These are phyloP conservation scores for Vitis riparia DNA, from an alignment of 164 flowering plant species.

Conservation along the genomic window DNA sequence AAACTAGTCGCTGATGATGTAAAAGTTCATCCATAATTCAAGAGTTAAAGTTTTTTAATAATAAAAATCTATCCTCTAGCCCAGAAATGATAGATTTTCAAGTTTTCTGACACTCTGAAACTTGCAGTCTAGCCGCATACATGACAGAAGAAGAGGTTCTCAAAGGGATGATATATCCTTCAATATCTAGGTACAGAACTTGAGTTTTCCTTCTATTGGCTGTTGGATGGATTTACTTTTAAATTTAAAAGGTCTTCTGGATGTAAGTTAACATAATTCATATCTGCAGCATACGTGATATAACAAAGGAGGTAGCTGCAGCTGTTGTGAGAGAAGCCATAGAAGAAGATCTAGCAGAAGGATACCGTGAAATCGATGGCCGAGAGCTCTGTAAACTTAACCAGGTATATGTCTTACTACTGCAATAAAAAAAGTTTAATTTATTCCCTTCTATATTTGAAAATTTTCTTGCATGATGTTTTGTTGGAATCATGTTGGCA, in stretches of 20 bases:
- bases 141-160: constrained; percentile 92
- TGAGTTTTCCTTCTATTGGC: not conserved
- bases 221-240: not conserved
- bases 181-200: constrained; percentile 69
- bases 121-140: constrained; percentile 82
- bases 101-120: constrained; percentile 6
- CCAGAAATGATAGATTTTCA: not conserved
- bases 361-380: constrained; percentile 89
- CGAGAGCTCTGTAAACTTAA: constrained; percentile 69
- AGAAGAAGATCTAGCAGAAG: constrained; percentile 90
- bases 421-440: not conserved
- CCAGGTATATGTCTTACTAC: constrained; percentile 36
- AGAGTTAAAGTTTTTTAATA: not conserved
- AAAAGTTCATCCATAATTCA: not conserved
- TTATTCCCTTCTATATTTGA: not conserved
- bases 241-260: not conserved
- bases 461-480: no score
- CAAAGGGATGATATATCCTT: constrained; percentile 78
- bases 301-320: constrained; percentile 92
- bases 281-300: constrained; percentile 81
- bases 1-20: no score
- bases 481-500: no score
- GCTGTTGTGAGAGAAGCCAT: constrained; percentile 92
- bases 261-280: not conserved
- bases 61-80: not conserved